Evolutionary conservation across 768 basidiomycete species (phyloP), one percentile per base, ranked within the genome.

Genomic region (Rhodotorula kratochvilovae): DNA sequence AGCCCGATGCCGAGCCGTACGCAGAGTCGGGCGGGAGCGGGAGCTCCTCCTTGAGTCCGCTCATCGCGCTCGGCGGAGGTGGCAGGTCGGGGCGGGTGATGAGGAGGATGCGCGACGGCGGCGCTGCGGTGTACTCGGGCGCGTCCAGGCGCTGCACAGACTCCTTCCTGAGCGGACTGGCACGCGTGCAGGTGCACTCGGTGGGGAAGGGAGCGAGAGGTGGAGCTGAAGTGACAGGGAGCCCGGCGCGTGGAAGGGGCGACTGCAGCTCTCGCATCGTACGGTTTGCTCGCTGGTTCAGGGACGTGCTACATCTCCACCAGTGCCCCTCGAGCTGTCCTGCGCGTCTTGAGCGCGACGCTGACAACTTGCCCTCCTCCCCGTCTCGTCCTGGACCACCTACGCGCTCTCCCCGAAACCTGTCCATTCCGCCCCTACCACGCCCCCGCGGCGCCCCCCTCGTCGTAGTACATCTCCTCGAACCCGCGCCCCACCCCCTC

Each of bases 401-500:
- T 13, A 16, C 16, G 42, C 42, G 16, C 42, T 42, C n/a, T n/a
- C n/a, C n/a, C n/a, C n/a, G n/a, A n/a, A n/a, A n/a, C n/a, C n/a
- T n/a, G n/a, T n/a, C n/a, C n/a, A n/a, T n/a, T n/a, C n/a, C n/a
- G n/a, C n/a, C n/a, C 10, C 45, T 45, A 65, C 63, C 63, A 65
- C 13, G 48, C 66, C 13, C 66, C 66, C 1, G 51, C 60, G 0
- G 51, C 56, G 1, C 62, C 67, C 3, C 62, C 67, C 23, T 63
- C 61, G 13, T 53, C 58, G 21, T 61, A 66, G 59, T 55, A 75
- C 53, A 67, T 61, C 2, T 63, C 62, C 54, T 78, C 77, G 31
- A 78, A 68, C 3, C 61, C 68, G 27, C 61, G 16, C 56, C 55
- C 36, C 0, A 71, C 45, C 23, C 65, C 71, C 2, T 65, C 67